Base-by-base conservation (phyloP, 73 alveolate genomes). In the Tetrahymena thermophila region DNA sequence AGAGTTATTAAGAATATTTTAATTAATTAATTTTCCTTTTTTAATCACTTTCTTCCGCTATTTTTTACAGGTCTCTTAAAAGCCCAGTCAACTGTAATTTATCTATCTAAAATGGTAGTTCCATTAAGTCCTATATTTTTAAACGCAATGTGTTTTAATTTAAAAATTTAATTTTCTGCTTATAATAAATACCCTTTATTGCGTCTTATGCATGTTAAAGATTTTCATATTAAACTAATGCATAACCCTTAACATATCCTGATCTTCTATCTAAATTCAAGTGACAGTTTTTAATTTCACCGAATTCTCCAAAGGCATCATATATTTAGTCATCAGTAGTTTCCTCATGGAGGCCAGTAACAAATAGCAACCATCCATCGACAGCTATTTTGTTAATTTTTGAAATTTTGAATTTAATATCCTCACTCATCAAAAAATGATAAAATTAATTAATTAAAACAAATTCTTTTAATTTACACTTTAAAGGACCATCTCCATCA, bases 241-340 rank as follows among this genome's bases (percentile, higher is more conserved):
- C 98, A 89, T 98, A 98, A 34, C 99, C 99, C 96, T 97, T 98
- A 35, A 95, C 98, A 44, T 95, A 98, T 35, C 99, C 99, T 17
- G 98, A 94, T 94, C 99, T 96, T 94, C 99, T 96, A 94, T 98
- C 99, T 37, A 97, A 93, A 95, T 98, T 98, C 96, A 98, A 94
- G 94, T 98, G 99, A 55, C 98, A 93, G 96, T 97, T 98, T 95
- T 96, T 98, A 40, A 98, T 95, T 31, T 96, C 96, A 14, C 99
- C 99, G 93, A 93, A 98, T 37, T 94, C 98, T 34, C 97, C 94
- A 95, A 98, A 98, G n/a, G 97, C 96, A 94, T 98, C 99, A 94
- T 85, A 58, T 4, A 98, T 43, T 93, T 98, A 99, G 71, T 98
- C 99, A 85, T 98, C 99, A 94, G 96, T 96, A 35, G 98, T 97